Conservation (phyloP, 176 grass and related monocot genomes). For the Chrysopogon serrulatus region DNA sequence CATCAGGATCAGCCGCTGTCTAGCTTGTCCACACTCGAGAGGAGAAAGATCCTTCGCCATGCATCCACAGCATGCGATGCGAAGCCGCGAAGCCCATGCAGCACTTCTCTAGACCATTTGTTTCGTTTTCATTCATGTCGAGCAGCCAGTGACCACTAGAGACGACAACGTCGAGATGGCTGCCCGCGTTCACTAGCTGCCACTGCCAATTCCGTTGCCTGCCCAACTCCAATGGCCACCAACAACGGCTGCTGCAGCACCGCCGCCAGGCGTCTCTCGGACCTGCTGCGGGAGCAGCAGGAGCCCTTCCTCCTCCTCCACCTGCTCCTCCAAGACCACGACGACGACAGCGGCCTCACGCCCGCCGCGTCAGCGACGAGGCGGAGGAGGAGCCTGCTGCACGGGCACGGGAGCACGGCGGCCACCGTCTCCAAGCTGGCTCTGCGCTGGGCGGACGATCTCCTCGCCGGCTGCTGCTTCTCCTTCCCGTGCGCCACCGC, state of each 20-base stretch:
- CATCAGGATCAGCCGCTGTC: too few species aligned
- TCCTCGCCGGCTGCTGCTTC: conserved; percentile 28
- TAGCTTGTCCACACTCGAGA: too few species aligned
- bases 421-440: not conserved
- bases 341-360: not conserved
- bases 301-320: conserved; percentile 68
- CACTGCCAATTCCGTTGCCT: too few species aligned
- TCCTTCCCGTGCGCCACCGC: not conserved
- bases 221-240: not conserved
- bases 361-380: too few species aligned
- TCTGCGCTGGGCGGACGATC: not conserved
- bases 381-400: not conserved
- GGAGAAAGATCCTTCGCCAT: too few species aligned
- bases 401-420: not conserved
- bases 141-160: too few species aligned
- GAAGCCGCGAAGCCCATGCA: too few species aligned
- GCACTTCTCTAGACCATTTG: too few species aligned
- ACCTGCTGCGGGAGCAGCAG: conserved; percentile 82
- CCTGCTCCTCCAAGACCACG: not conserved
- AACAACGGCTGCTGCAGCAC: not conserved
- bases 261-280: conserved; percentile 51
- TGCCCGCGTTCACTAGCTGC: too few species aligned
- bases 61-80: too few species aligned
- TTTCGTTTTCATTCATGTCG: too few species aligned
- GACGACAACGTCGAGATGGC: too few species aligned